Percentiles rank a stretch among this genome's conserved stretches.
These are phyloP conservation scores for Cavenderia fasciculata DNA, from an alignment of 78 protist genomes.

Conservation along the genomic window DNA sequence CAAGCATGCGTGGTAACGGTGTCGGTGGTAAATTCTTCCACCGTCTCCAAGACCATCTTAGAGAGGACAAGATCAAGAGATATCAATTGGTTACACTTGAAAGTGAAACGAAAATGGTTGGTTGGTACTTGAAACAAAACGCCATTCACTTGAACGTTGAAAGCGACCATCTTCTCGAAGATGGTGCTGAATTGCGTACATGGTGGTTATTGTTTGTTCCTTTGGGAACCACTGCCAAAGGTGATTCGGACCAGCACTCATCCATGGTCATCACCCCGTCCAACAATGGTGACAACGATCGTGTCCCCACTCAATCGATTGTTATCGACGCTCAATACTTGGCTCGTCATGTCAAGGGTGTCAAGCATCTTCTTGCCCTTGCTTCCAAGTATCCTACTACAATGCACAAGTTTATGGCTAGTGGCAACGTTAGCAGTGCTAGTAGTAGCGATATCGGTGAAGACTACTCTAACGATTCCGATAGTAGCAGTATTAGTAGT, in stretches of 20 bases:
- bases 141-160: not conserved
- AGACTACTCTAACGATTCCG: too few species aligned
- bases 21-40: conserved; percentile 73
- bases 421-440: too few species aligned
- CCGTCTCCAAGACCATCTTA: not conserved
- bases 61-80: conserved; percentile 25
- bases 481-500: too few species aligned
- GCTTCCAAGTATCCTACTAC: too few species aligned
- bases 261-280: not conserved
- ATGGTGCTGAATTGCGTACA: conserved; percentile 4
- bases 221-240: too few species aligned
- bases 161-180: conserved; percentile 27
- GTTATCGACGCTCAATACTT: not conserved
- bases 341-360: too few species aligned
- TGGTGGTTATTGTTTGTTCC: conserved; percentile 67
- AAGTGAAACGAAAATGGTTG: conserved; percentile 61
- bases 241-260: not conserved
- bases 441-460: too few species aligned
- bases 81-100: conserved; percentile 47
- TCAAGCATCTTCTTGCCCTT: too few species aligned
- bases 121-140: conserved; percentile 41
- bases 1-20: conserved; percentile 66
- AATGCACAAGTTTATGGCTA: too few species aligned
- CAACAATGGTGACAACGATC: not conserved
- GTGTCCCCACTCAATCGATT: not conserved